Evolutionary conservation across 1,139 yeast species (phyloP).

Genomic region (Scheffersomyces titani): DNA sequence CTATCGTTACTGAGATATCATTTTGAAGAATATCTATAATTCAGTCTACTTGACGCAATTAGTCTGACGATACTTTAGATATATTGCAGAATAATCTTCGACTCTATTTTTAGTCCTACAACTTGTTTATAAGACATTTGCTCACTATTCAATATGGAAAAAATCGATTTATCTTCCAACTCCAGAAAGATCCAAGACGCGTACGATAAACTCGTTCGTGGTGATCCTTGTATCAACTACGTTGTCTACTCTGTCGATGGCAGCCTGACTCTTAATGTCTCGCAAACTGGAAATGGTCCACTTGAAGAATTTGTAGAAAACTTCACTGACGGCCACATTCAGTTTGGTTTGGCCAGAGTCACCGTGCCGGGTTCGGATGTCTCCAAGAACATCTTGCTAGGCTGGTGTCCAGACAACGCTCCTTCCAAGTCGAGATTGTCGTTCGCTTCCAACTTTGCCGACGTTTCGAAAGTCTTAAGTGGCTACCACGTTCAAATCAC

Average conservation of each 20-base stretch:
- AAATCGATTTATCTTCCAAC: slow-evolving; percentile 57
- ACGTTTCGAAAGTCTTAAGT: slow-evolving; percentile 63
- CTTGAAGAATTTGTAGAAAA: slow-evolving; percentile 77
- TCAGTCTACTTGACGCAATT: not conserved
- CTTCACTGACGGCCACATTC: slow-evolving; percentile 86
- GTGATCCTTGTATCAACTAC: slow-evolving; percentile 57
- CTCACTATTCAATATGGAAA: slow-evolving; percentile 42
- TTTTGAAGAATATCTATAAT: not conserved
- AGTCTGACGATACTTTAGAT: too few relatives aligned
- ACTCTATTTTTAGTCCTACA: not conserved
- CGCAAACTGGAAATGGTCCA: slow-evolving; percentile 60
- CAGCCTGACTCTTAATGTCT: slow-evolving; percentile 57
- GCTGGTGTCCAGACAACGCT: slow-evolving; percentile 94
- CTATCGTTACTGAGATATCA: not conserved
- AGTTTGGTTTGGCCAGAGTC: slow-evolving; percentile 87
- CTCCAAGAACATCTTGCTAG: slow-evolving; percentile 77
- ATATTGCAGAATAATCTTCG: too few relatives aligned
- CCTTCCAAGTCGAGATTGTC: slow-evolving; percentile 73
- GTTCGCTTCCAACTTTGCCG: slow-evolving; percentile 75
- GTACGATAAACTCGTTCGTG: slow-evolving; percentile 65
- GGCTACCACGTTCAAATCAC: slow-evolving; percentile 96
- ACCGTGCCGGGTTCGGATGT: slow-evolving; percentile 90
- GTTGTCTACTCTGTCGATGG: slow-evolving; percentile 65
- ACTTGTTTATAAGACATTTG: not conserved
- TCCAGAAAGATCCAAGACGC: slow-evolving; percentile 62